Evolutionary conservation across 257 asterid genomes (phyloP), one percentile per base, ranked within the genome.

Genomic region (Solanum infundibuliforme): DNA sequence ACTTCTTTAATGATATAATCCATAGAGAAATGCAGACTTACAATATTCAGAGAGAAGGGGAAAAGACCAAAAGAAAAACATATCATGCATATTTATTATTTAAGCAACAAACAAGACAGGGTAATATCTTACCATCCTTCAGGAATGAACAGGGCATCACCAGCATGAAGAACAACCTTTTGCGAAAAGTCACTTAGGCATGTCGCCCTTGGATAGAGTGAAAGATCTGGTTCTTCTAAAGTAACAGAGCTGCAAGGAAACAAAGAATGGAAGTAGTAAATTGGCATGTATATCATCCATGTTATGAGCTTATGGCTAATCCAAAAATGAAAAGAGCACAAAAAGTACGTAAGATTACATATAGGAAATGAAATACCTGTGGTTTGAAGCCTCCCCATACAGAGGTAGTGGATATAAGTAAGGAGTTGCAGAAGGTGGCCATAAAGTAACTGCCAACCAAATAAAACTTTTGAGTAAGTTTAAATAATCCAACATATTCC

Each of bases 371-470:
- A 86, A 85, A 77, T 89, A 96, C 99, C 99, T 93, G 96, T 97
- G 99, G 88, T 96, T 96, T 8, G 99, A 97, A 85, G 99, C 93
- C 91, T 96, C 99, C 83, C 99, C 98, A 89, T 96, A 96, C 88
- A 97, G 86, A 55, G 98, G 98, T 91, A 91, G 87, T 8, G 98
- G 99, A 87, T 97, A 97, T 79, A 97, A 90, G 88, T 85, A 87
- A 76, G 96, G 96, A 87, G 93, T 91, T 75, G 98, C 95, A 74
- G 98, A 95, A 88, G 99, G 99, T 73, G 99, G 99, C 99, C 99
- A 97, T 81, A 96, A 90, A 91, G 90, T 89, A 92, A 97, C 99
- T 95, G 96, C 60, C 41, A 89, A 84, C 86, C 87, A 72, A 77
- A 72, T 55, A 27, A 69, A 23, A n/a, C 16, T 81, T n/a, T 27